These are phyloP conservation scores for Lactifluus subvellereus DNA, from an alignment of 768 basidiomycete species.

Conservation along the genomic window DNA sequence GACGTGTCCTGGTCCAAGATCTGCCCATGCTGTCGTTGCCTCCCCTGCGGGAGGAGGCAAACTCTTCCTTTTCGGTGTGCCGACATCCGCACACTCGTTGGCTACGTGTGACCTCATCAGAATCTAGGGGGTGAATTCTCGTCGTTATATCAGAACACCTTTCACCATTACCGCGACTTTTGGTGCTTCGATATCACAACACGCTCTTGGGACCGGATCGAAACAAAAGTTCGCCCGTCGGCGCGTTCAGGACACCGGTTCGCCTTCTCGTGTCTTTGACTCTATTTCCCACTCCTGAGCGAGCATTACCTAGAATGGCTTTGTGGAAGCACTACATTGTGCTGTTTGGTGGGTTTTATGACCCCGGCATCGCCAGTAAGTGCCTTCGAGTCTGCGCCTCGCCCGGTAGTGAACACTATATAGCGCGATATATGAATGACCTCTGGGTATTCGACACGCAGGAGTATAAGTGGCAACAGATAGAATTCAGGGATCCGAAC, in stretches of 20 bases:
- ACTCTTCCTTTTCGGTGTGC: constrained; percentile 70
- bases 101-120: neutral
- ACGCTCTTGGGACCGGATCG: constrained; percentile 83
- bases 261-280: constrained; percentile 19
- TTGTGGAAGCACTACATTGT: constrained; percentile 85
- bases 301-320: constrained; percentile 57
- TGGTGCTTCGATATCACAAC: constrained; percentile 81
- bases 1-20: constrained; percentile 82
- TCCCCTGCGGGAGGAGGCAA: constrained; percentile 79
- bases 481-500: constrained; percentile 59
- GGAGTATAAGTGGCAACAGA: constrained; percentile 78
- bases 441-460: constrained; percentile 83
- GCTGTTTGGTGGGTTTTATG: constrained; percentile 87
- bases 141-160: constrained; percentile 72
- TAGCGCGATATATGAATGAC: constrained; percentile 79
- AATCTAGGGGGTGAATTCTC: constrained; percentile 77
- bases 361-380: constrained; percentile 77
- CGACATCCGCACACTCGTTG: neutral
- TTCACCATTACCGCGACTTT: constrained; percentile 86
- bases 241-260: constrained; percentile 82
- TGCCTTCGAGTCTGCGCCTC: constrained; percentile 1
- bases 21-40: constrained; percentile 77
- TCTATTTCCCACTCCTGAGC: neutral
- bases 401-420: neutral
- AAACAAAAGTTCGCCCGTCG: constrained; percentile 74